Evolutionary conservation across 192 early-diverging fungal species (phyloP).

Genomic region (Linnemannia exigua): DNA sequence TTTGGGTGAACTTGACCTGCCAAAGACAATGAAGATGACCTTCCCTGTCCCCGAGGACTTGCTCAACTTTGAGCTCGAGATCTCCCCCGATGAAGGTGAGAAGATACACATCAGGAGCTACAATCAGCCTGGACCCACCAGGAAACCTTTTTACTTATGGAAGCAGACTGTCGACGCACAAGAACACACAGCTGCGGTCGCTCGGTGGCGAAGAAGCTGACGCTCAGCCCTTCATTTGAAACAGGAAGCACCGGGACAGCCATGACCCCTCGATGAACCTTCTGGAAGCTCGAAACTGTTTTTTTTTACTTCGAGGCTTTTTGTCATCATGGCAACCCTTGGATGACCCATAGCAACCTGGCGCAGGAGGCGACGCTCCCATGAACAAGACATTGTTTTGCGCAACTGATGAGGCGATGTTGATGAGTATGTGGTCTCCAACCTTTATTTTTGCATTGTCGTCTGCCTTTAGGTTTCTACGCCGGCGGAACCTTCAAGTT

Average conservation of each 20-base stretch:
- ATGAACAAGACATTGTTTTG: not conserved
- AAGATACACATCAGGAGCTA: conserved; percentile 13
- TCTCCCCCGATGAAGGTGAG: conserved; percentile 90
- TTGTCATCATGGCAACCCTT: not conserved
- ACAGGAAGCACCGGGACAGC: not conserved
- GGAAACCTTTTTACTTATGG: not conserved
- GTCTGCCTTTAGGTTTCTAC: conserved; percentile 79
- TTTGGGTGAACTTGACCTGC: conserved; percentile 85
- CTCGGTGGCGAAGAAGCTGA: not conserved
- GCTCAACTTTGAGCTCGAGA: conserved; percentile 85
- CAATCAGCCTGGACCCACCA: not conserved
- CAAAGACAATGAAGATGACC: conserved; percentile 78
- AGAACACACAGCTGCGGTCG: not conserved
- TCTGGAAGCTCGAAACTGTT: not conserved
- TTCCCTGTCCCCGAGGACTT: conserved; percentile 86
- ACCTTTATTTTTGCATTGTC: conserved; percentile 24
- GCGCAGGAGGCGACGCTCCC: not conserved
- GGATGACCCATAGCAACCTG: not conserved
- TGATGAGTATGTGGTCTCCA: not conserved
- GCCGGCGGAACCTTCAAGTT: conserved; percentile 87
- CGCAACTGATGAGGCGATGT: not conserved
- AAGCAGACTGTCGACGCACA: not conserved
- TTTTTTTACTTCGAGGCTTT: not conserved
- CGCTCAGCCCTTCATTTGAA: conserved; percentile 2
- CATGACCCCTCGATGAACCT: not conserved